Conservation (phyloP, 2,329 filamentous ascomycete genomes). For the Paraphaeosphaeria sporulosa region DNA sequence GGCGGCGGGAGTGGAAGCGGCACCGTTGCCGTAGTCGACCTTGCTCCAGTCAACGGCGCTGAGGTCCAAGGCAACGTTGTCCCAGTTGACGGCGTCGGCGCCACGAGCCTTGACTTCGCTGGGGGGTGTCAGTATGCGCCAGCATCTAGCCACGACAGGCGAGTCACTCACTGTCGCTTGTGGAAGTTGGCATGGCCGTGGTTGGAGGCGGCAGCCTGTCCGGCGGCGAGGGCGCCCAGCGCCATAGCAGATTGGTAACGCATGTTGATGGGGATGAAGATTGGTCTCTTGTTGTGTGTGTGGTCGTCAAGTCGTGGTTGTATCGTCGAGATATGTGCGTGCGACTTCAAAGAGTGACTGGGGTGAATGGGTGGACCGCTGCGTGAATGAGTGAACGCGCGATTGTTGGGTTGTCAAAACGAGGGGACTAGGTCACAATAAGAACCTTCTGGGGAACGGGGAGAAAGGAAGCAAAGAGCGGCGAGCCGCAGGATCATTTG, state of each 20-base stretch:
- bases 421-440: constrained; percentile 28
- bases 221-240: constrained; percentile 47
- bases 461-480: constrained; percentile 30
- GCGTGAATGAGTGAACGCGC: constrained; percentile 52
- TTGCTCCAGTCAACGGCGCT: constrained; percentile 38
- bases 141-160: neutral
- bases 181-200: constrained; percentile 48
- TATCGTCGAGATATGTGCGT: constrained; percentile 22
- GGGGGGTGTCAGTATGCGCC: constrained; percentile 19
- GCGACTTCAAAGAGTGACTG: constrained; percentile 21
- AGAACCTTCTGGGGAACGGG: constrained; percentile 37
- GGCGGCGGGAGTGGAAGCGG: constrained; percentile 14
- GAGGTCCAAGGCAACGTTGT: constrained; percentile 34
- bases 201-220: constrained; percentile 43
- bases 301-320: constrained; percentile 14
- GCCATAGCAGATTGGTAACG: constrained; percentile 47
- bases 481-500: constrained; percentile 29
- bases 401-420: constrained; percentile 30
- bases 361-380: constrained; percentile 29
- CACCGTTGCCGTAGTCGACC: constrained; percentile 36
- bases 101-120: constrained; percentile 42
- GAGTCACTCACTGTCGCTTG: constrained; percentile 37
- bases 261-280: constrained; percentile 31
- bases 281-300: constrained; percentile 9
- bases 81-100: constrained; percentile 39